phyloP scores from a whole-genome alignment of 306 rosid species.

The Pterocarpus santalinus region DNA sequence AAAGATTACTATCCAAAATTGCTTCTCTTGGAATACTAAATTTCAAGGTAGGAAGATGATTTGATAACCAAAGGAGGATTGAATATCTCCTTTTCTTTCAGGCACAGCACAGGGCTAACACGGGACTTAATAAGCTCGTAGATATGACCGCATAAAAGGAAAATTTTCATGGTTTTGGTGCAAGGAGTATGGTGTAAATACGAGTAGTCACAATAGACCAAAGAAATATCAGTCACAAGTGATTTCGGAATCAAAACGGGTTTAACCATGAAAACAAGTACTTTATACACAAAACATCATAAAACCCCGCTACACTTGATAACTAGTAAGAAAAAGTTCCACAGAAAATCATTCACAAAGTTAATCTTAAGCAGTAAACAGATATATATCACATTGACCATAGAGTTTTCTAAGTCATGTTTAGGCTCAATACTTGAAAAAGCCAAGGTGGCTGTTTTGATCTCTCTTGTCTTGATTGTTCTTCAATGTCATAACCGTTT shows the following conservation, averaged over 20 bases:
- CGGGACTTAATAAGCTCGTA: slow-evolving; percentile 9
- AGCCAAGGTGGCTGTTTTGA: slow-evolving; percentile 73
- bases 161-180: slow-evolving; percentile 33
- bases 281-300: slow-evolving; percentile 57
- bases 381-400: slow-evolving; percentile 52
- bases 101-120: slow-evolving; percentile 1
- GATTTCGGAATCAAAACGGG: slow-evolving; percentile 28
- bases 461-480: slow-evolving; percentile 61
- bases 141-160: slow-evolving; percentile 33
- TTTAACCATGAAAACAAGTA: slow-evolving; percentile 39
- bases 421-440: slow-evolving; percentile 73
- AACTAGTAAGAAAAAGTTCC: slow-evolving; percentile 43
- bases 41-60: not conserved
- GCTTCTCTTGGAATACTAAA: not conserved
- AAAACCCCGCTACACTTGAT: slow-evolving; percentile 41
- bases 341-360: slow-evolving; percentile 49
- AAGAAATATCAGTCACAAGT: slow-evolving; percentile 22
- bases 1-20: slow-evolving; percentile 13
- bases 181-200: slow-evolving; percentile 29
- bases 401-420: slow-evolving; percentile 50
- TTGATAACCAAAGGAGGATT: not conserved
- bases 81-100: not conserved
- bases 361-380: slow-evolving; percentile 47
- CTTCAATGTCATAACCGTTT: slow-evolving; percentile 54
- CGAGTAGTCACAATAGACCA: slow-evolving; percentile 30